These are phyloP conservation scores for Micractinium conductrix DNA, from an alignment of 139 green algal genomes.

Conservation along the genomic window DNA sequence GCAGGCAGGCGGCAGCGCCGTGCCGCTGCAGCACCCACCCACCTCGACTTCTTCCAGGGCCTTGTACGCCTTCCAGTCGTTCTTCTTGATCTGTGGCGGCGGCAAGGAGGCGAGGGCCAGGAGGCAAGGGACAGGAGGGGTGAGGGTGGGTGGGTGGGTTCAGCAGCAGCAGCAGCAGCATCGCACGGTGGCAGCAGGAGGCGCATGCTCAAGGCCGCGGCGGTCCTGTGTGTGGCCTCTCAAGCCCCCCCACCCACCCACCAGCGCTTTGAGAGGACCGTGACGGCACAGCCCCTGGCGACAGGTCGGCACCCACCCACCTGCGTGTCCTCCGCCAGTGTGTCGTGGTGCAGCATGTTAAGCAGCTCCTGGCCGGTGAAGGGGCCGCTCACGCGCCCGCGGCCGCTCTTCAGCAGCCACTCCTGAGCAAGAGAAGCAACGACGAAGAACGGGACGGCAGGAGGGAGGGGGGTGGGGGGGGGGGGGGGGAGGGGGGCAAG, in stretches of 20 bases:
- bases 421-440: too few species aligned
- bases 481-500: not conserved
- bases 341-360: constrained; percentile 23
- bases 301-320: not conserved
- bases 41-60: constrained; percentile 9
- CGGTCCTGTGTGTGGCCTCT: too few species aligned
- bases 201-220: too few species aligned
- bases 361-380: constrained; percentile 15
- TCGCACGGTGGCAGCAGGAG: too few species aligned
- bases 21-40: not conserved
- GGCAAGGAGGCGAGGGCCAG: not conserved
- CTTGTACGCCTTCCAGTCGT: constrained; percentile 19
- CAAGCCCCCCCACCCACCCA: too few species aligned
- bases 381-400: not conserved
- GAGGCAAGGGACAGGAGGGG: too few species aligned
- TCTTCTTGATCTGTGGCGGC: constrained; percentile 8
- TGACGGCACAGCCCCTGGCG: too few species aligned
- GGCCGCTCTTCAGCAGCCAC: constrained; percentile 5
- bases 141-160: too few species aligned
- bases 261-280: not conserved
- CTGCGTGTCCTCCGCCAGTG: not conserved
- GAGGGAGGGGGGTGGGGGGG: not conserved
- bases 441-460: not conserved
- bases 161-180: too few species aligned
- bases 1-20: too few species aligned